Base-by-base conservation (phyloP, 192 early-diverging fungal genomes). In the Rhizophagus sp. region DNA sequence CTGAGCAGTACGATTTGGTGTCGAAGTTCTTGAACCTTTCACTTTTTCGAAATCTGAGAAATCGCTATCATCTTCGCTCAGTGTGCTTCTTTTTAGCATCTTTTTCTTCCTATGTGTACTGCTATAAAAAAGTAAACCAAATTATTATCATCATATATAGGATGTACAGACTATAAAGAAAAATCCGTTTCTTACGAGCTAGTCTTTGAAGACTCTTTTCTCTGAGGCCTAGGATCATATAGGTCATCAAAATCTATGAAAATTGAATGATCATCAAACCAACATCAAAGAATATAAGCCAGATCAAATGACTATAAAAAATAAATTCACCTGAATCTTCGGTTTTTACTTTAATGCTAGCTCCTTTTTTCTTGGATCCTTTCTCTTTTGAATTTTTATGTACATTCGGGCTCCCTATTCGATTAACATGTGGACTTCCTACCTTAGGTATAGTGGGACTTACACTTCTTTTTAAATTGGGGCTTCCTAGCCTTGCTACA, bases 31-130 rank as follows among this genome's bases (percentile, higher is more conserved):
- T 57, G 73, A 52, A 25, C 24, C 24, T 74, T 61, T 74, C 12
- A 22, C 15, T 74, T 49, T 73, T 52, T 74, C 73, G 49, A 57
- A 57, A 30, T 52, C 49, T 57, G 73, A 52, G 25, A 11, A 74
- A 52, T 74, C 73, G 17, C 73, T 57, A 13, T 74, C 73, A 57
- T 74, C 73, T 25, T 74, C 73, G 17, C 27, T 69, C 8, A 8
- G 27, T 36, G 17, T 15, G 12, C 19, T 19, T 69, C 33, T 69
- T 19, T 30, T 69, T 69, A 57, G 17, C 0, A 57, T 57, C 50
- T 36, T 30, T 36, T 69, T 69, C 33, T 69, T 69, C 17, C 67
- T 69, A 17, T 69, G 27, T 4, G 33, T 36, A 36, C 67, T 19
- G 4, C 67, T 69, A 39, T 19, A 9, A 68, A 47, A 47, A 12